phyloP scores from a whole-genome alignment of 305 asterid species.

The Solanum hybrid region DNA sequence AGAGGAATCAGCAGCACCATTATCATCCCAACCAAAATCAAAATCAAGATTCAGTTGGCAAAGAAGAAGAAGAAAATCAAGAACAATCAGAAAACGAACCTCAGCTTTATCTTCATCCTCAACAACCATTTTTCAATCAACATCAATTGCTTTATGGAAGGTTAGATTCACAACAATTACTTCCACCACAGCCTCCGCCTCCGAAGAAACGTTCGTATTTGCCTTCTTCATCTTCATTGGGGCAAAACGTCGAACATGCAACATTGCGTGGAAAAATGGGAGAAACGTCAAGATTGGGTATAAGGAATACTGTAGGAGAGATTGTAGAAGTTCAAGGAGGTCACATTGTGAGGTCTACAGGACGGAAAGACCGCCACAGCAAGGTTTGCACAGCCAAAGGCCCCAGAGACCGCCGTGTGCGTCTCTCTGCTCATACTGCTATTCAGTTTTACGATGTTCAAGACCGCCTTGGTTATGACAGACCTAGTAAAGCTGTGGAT shows the following conservation, averaged over 20 bases:
- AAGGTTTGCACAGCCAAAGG: conserved; percentile 91
- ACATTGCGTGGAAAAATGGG: conserved; percentile 35
- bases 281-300: conserved; percentile 34
- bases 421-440: conserved; percentile 96
- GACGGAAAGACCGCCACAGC: conserved; percentile 90
- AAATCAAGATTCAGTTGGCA: conserved; percentile 15
- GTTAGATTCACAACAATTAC: not conserved
- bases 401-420: conserved; percentile 85
- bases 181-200: conserved; percentile 10
- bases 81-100: not conserved
- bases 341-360: conserved; percentile 75
- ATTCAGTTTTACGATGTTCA: conserved; percentile 94
- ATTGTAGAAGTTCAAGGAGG: conserved; percentile 90
- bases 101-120: conserved; percentile 1
- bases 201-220: conserved; percentile 33
- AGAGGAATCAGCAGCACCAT: conserved; percentile 33
- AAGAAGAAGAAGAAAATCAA: conserved; percentile 12
- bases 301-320: conserved; percentile 44
- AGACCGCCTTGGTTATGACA: conserved; percentile 87
- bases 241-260: conserved; percentile 44
- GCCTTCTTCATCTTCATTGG: conserved; percentile 22
- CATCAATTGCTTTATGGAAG: not conserved
- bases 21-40: conserved; percentile 21
- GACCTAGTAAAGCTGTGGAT: conserved; percentile 96
- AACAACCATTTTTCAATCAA: conserved; percentile 15